Conservation (phyloP, 2,329 filamentous ascomycete species). For the Zalaria obscura region DNA sequence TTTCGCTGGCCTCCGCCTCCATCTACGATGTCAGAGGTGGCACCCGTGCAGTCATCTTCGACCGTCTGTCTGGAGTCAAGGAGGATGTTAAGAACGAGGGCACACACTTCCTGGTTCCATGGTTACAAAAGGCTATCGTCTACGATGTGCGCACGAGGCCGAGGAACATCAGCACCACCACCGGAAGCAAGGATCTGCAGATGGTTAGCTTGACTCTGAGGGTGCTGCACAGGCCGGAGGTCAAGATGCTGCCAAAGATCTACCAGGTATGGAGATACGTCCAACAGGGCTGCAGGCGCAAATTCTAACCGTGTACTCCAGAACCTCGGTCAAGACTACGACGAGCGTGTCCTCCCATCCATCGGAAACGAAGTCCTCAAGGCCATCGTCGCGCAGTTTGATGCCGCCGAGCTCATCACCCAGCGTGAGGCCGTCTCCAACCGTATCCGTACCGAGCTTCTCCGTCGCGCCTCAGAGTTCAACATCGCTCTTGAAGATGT, state of each 20-base stretch:
- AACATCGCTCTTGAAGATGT: constrained; percentile 98
- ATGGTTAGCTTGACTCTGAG: constrained; percentile 98
- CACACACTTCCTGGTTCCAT: constrained; percentile 90
- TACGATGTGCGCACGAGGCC: constrained; percentile 98
- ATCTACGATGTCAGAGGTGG: constrained; percentile 97
- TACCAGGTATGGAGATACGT: constrained; percentile 60
- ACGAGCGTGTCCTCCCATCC: constrained; percentile 47
- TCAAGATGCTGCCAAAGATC: constrained; percentile 86
- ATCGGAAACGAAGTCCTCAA: constrained; percentile 43
- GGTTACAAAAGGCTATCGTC: constrained; percentile 86
- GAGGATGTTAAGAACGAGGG: constrained; percentile 88
- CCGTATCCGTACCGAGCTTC: constrained; percentile 82
- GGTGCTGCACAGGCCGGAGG: constrained; percentile 87
- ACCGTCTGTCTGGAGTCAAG: constrained; percentile 81
- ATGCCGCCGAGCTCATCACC: constrained; percentile 62
- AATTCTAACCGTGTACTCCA: constrained; percentile 22
- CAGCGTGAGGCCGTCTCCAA: constrained; percentile 95
- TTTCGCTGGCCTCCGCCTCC: constrained; percentile 57
- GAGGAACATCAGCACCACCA: constrained; percentile 92
- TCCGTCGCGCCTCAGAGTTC: constrained; percentile 89
- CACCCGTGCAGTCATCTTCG: constrained; percentile 93
- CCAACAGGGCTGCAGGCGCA: too few species aligned
- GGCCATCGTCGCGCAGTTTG: constrained; percentile 39
- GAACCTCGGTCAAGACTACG: constrained; percentile 96
- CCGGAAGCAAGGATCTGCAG: constrained; percentile 96